Percentiles rank a stretch among this genome's conserved stretches.
phyloP scores from a whole-genome alignment of 331 rosid genomes.

The Pyracantha coccinea region DNA sequence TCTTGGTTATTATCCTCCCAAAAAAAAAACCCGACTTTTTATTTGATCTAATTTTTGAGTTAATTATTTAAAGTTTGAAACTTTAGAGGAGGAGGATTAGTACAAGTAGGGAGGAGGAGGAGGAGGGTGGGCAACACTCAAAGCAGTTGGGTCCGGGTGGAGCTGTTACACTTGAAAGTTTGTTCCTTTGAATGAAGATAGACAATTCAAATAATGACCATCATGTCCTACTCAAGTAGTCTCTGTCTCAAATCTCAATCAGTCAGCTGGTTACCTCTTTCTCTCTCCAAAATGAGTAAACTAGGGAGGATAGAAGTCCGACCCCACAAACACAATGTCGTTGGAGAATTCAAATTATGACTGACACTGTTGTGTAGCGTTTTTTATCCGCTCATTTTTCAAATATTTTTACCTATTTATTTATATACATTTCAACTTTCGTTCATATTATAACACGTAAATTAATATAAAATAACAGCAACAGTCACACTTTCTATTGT shows the following conservation, averaged over 20 bases:
- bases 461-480: too few relatives aligned
- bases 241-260: background rate
- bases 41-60: background rate
- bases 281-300: background rate
- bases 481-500: background rate
- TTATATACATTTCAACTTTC: too few relatives aligned
- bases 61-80: background rate
- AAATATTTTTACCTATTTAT: too few relatives aligned
- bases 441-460: accelerated
- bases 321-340: slow-evolving; percentile 9
- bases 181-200: slow-evolving; percentile 6
- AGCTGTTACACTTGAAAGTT: slow-evolving; percentile 39
- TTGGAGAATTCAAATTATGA: slow-evolving; percentile 30
- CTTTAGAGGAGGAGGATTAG: background rate
- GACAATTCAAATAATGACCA: slow-evolving; percentile 39
- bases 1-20: background rate
- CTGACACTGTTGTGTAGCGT: background rate
- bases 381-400: too few relatives aligned
- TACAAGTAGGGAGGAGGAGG: slow-evolving; percentile 1
- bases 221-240: background rate
- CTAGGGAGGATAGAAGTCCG: background rate
- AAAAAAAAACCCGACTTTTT: background rate
- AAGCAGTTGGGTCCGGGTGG: slow-evolving; percentile 22
- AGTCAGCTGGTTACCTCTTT: background rate
- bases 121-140: slow-evolving; percentile 4